Conservation (phyloP, 1,284 basidiomycete species). For the Puccinia novopanici region DNA sequence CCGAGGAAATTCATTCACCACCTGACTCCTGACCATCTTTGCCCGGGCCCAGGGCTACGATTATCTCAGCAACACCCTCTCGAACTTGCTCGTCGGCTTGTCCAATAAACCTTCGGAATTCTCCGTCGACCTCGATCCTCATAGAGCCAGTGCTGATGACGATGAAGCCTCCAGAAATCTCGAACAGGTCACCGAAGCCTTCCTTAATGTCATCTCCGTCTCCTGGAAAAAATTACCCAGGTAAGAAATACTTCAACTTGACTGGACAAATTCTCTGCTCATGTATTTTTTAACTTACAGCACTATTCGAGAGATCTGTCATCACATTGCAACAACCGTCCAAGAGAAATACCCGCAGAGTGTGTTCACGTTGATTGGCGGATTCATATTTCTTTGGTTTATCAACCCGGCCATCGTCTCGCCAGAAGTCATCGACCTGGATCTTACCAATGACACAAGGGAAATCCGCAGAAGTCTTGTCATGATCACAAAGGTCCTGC, state of each 20-base stretch:
- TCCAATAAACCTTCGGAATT: slow-evolving; percentile 71
- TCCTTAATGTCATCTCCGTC: slow-evolving; percentile 73
- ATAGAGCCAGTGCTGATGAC: slow-evolving; percentile 53
- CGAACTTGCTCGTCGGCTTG: slow-evolving; percentile 75
- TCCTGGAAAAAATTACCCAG: slow-evolving; percentile 73
- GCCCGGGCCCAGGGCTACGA: slow-evolving; percentile 83
- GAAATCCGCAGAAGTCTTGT: slow-evolving; percentile 74
- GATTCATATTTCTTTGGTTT: slow-evolving; percentile 82
- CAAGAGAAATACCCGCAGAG: slow-evolving; percentile 60
- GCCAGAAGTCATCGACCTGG: slow-evolving; percentile 79
- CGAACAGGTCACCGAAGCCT: slow-evolving; percentile 72
- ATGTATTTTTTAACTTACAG: slow-evolving; percentile 60
- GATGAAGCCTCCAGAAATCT: slow-evolving; percentile 63
- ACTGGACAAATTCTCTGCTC: neutral
- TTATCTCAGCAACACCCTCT: slow-evolving; percentile 75
- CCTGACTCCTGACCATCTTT: slow-evolving; percentile 78
- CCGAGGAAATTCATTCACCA: slow-evolving; percentile 80
- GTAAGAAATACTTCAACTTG: slow-evolving; percentile 60
- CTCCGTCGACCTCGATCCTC: slow-evolving; percentile 75
- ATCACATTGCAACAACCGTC: slow-evolving; percentile 78
- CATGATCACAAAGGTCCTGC: slow-evolving; percentile 84
- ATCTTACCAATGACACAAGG: slow-evolving; percentile 68
- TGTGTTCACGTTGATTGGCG: slow-evolving; percentile 67
- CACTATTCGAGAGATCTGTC: slow-evolving; percentile 82
- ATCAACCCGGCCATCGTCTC: slow-evolving; percentile 76